Evolutionary conservation across 2,329 filamentous ascomycete genomes (phyloP).

Genomic region (Mycosphaerella arachidis): DNA sequence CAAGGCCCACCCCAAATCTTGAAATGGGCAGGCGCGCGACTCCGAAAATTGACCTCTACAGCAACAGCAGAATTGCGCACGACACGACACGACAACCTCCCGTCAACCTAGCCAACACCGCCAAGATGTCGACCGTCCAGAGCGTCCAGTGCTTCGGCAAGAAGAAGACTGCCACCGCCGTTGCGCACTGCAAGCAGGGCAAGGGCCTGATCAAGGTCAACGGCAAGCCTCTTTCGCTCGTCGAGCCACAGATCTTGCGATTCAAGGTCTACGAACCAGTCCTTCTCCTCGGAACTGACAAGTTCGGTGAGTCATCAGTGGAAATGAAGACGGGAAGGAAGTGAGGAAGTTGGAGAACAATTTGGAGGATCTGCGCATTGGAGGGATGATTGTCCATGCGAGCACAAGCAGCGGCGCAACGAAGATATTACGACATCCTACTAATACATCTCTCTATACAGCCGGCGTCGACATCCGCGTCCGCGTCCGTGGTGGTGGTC

Average conservation of each 20-base stretch:
- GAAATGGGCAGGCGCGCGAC: background rate
- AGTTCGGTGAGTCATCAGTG: conserved; percentile 61
- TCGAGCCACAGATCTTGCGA: conserved; percentile 93
- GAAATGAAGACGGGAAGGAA: background rate
- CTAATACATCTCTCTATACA: conserved; percentile 28
- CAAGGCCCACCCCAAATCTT: background rate
- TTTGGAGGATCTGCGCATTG: background rate
- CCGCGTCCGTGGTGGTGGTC: conserved; percentile 92
- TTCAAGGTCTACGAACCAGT: conserved; percentile 99
- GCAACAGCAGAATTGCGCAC: background rate
- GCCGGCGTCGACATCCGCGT: conserved; percentile 94
- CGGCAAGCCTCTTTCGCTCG: conserved; percentile 88
- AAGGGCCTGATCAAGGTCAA: conserved; percentile 98
- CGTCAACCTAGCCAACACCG: conserved; percentile 7
- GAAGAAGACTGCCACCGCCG: conserved; percentile 63
- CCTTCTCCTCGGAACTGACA: conserved; percentile 94
- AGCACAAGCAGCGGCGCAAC: background rate
- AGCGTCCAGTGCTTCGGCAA: conserved; percentile 94
- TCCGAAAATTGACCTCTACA: background rate
- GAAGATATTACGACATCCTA: conserved; percentile 7
- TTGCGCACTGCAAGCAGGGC: conserved; percentile 89
- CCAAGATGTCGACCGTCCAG: conserved; percentile 62
- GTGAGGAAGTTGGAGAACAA: conserved; percentile 3
- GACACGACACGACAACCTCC: conserved; percentile 15
- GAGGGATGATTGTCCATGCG: background rate